Evolutionary conservation across 2,329 filamentous ascomycete genomes (phyloP).

Genomic region (Berkeleyomyces basicola): DNA sequence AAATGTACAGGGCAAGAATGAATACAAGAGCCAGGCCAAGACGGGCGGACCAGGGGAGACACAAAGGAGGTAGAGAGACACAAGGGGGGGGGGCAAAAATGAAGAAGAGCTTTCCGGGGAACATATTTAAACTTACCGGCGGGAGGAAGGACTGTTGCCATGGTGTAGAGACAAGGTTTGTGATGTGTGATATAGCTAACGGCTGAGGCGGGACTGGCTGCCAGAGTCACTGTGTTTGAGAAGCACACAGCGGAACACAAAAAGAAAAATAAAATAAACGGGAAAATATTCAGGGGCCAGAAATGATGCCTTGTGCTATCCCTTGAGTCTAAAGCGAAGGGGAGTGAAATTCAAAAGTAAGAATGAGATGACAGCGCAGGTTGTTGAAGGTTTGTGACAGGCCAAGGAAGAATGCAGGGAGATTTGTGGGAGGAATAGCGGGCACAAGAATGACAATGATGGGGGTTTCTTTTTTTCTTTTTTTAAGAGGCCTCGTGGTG

Average conservation of each 20-base stretch:
- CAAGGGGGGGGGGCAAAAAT: not conserved
- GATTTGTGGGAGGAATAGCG: too few species aligned
- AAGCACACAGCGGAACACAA: not conserved
- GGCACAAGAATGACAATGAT: too few species aligned
- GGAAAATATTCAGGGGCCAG: not conserved
- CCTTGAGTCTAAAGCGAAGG: not conserved
- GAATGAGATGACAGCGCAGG: not conserved
- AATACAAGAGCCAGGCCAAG: conserved; percentile 1
- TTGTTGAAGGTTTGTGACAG: too few species aligned
- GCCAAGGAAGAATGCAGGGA: too few species aligned
- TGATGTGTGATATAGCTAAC: not conserved
- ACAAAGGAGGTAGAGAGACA: not conserved
- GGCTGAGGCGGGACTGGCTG: too few species aligned
- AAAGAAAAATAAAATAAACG: not conserved
- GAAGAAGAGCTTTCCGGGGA: not conserved
- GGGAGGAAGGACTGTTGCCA: conserved; percentile 11
- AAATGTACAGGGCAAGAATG: not conserved
- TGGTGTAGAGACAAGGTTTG: conserved; percentile 6
- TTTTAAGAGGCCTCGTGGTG: not conserved
- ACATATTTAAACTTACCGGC: conserved; percentile 2
- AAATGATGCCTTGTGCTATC: not conserved
- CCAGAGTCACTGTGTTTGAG: not conserved
- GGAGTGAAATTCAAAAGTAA: not conserved
- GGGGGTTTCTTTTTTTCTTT: too few species aligned
- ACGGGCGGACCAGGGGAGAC: not conserved